A percentile compares a stretch with the other conserved stretches of the same genome.
phyloP scores from a whole-genome alignment of 306 rosid species.

The Rosa multiflora region DNA sequence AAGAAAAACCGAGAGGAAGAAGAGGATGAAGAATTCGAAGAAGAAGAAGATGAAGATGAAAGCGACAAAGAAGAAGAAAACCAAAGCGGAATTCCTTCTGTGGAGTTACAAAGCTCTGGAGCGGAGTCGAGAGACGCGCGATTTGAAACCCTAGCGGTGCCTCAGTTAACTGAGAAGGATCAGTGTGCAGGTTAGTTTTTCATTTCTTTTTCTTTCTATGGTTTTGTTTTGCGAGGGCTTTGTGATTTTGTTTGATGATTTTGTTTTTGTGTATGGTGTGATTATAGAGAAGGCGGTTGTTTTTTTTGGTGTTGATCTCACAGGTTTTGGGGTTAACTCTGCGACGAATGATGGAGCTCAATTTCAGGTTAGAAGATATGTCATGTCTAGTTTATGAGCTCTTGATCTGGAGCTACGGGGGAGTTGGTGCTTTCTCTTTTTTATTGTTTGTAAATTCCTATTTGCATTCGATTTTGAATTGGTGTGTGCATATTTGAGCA shows the following conservation, averaged over 20 bases:
- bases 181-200: conserved; percentile 42
- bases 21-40: conserved; percentile 4
- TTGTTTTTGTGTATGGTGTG: neutral
- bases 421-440: neutral
- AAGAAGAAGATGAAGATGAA: conserved; percentile 26
- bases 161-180: conserved; percentile 29
- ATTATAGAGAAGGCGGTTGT: conserved; percentile 7
- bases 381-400: conserved; percentile 2
- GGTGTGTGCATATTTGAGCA: neutral
- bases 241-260: neutral
- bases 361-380: conserved; percentile 50
- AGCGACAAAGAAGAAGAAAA: conserved; percentile 19
- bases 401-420: neutral
- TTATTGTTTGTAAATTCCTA: neutral
- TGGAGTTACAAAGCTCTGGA: conserved; percentile 26
- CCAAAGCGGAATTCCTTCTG: conserved; percentile 22
- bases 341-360: conserved; percentile 36
- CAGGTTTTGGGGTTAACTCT: conserved; percentile 50
- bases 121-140: neutral
- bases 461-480: conserved; percentile 2
- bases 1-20: conserved; percentile 20
- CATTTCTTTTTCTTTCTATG: no score
- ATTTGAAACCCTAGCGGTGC: conserved; percentile 63
- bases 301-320: conserved; percentile 27
- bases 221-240: neutral